Evolutionary conservation across 2,329 filamentous ascomycete species (phyloP), one percentile per base, ranked within the genome.

Genomic region (Talaromyces sp.): DNA sequence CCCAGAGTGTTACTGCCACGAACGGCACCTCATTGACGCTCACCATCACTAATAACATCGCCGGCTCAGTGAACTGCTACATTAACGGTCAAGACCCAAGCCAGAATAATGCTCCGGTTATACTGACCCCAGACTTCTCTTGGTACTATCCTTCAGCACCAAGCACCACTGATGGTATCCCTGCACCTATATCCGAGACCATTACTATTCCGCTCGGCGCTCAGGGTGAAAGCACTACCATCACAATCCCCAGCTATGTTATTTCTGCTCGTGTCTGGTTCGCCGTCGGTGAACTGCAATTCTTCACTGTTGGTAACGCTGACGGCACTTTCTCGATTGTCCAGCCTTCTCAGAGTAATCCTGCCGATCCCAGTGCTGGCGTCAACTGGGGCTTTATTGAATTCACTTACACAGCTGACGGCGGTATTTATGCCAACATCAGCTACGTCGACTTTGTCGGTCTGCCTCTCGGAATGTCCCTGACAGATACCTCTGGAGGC

Each of bases 401-500:
- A 69, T 73, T 85, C 33, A 82, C 81, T 1, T 80, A 56, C 33
- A 56, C 52, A 79, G 69, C 81, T 74, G n/a, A 56, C 69, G 0
- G 69, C 75, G 71, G 74, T 7, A 70, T 84, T 31, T 84, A 74
- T 49, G 80, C 82, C 67, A 84, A 85, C 70, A 78, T 85, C 62
- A 82, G 78, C 57, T 84, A 81, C 64, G 83, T 85, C 37, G 83
- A 85, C 70, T 84, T 83, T 66, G 79, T 84, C 19, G 77, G 83
- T 4, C 75, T 86, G 16, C 75, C 81, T 0, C 79, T 86, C n/a
- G 82, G 83, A 47, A 81, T 89, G 68, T 73, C 76, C 66, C 82
- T 89, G 54, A 76, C 77, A 63, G 84, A 82, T 66, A 79, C 79
- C 22, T 73, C 76, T 52, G 85, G 83, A 52, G 68, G 69, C 11